Evolutionary conservation across 495 filamentous ascomycete species (phyloP).

Genomic region (Aspergillus haitiensis): DNA sequence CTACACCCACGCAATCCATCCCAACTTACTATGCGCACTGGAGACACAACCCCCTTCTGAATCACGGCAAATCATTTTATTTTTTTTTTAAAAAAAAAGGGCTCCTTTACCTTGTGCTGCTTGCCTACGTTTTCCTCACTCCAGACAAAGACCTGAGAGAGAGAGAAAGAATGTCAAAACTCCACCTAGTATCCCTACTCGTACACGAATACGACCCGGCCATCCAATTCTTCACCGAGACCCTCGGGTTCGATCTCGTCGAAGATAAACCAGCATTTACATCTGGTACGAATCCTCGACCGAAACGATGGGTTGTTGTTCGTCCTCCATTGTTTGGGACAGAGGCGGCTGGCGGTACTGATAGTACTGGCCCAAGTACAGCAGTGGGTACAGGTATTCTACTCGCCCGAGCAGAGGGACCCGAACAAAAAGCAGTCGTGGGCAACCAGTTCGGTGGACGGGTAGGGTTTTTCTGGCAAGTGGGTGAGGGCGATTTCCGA

Average conservation of each 20-base stretch:
- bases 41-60: no score
- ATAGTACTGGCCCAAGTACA: no score
- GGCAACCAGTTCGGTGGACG: constrained; percentile 1
- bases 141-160: background rate
- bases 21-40: no score
- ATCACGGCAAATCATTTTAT: no score
- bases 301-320: background rate
- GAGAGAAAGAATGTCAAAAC: background rate
- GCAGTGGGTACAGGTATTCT: no score
- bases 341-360: no score
- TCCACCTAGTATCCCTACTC: background rate
- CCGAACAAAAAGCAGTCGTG: background rate
- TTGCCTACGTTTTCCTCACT: no score
- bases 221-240: background rate
- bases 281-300: background rate
- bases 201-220: background rate
- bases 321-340: background rate
- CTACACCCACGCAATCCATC: no score
- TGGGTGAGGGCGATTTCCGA: background rate
- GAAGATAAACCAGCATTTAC: background rate
- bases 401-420: no score
- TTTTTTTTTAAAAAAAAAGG: no score
- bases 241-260: background rate
- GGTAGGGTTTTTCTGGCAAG: background rate
- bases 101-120: no score